Evolutionary conservation across 805 yeast genomes (phyloP).

Genomic region (Ogataea populi-albae): DNA sequence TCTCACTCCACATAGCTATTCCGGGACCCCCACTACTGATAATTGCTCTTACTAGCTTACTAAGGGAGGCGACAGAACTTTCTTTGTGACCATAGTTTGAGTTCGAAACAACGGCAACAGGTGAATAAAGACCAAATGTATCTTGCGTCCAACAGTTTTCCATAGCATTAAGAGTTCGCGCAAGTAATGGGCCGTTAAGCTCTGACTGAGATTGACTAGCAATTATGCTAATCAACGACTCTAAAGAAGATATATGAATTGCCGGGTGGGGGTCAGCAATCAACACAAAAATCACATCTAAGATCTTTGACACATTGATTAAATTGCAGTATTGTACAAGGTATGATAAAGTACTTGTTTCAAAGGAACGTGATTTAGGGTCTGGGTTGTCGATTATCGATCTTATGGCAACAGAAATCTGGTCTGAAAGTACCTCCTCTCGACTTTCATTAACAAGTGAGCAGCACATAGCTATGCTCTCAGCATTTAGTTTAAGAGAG

Average conservation of each 20-base stretch:
- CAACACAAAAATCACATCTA: constrained; percentile 58
- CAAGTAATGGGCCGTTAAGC: constrained; percentile 33
- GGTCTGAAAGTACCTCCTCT: constrained; percentile 32
- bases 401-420: constrained; percentile 55
- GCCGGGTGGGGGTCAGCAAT: constrained; percentile 80
- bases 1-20: constrained; percentile 32
- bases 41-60: constrained; percentile 42
- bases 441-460: constrained; percentile 24
- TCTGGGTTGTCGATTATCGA: constrained; percentile 62
- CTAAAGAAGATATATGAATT: constrained; percentile 72
- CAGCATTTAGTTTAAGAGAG: constrained; percentile 25
- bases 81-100: constrained; percentile 40
- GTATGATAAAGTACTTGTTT: constrained; percentile 42
- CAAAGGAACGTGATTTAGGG: constrained; percentile 63
- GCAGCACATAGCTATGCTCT: constrained; percentile 31
- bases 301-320: constrained; percentile 42
- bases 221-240: constrained; percentile 54
- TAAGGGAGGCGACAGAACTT: constrained; percentile 43
- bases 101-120: constrained; percentile 46
- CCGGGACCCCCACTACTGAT: constrained; percentile 60
- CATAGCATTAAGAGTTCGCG: constrained; percentile 41
- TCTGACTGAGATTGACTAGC: constrained; percentile 44
- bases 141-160: constrained; percentile 43
- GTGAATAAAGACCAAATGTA: constrained; percentile 45
- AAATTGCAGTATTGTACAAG: constrained; percentile 26